phyloP scores from a whole-genome alignment of 352 stramenopile genomes.

The Pythium coloratum region DNA sequence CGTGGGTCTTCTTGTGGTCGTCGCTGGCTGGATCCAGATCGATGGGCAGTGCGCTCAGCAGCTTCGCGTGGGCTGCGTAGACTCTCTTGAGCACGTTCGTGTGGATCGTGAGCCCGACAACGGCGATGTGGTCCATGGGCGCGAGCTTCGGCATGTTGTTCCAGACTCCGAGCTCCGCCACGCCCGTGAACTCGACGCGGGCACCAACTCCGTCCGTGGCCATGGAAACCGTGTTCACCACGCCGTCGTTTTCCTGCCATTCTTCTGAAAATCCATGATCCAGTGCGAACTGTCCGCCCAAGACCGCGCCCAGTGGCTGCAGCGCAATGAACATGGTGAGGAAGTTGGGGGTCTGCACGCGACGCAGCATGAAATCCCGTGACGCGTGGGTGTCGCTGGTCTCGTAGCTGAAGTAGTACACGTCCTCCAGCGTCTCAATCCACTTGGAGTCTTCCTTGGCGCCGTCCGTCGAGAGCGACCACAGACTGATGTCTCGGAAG shows the following conservation, averaged over 20 bases:
- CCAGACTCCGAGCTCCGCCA: slow-evolving; percentile 45
- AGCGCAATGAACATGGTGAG: slow-evolving; percentile 51
- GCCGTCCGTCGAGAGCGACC: slow-evolving; percentile 36
- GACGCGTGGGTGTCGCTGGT: slow-evolving; percentile 42
- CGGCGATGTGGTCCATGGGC: slow-evolving; percentile 44
- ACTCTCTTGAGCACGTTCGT: slow-evolving; percentile 43
- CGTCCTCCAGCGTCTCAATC: slow-evolving; percentile 44
- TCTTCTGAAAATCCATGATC: slow-evolving; percentile 32
- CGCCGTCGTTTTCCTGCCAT: slow-evolving; percentile 49
- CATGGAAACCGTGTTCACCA: slow-evolving; percentile 51
- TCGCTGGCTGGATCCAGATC: slow-evolving; percentile 29
- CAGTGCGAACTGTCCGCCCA: slow-evolving; percentile 37
- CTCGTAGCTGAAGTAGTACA: slow-evolving; percentile 58
- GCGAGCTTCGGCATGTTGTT: slow-evolving; percentile 50
- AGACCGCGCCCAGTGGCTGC: slow-evolving; percentile 39
- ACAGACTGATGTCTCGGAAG: slow-evolving; percentile 45
- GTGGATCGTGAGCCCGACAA: slow-evolving; percentile 45
- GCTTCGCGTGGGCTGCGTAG: slow-evolving; percentile 39
- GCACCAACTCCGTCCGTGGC: slow-evolving; percentile 31
- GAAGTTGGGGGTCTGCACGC: slow-evolving; percentile 40
- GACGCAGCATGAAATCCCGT: slow-evolving; percentile 33
- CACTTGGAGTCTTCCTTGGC: slow-evolving; percentile 42
- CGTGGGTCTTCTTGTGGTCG: neutral
- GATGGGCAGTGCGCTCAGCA: slow-evolving; percentile 37
- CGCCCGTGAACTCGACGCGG: slow-evolving; percentile 30